Conservation (phyloP, 208 protist species). For the Leishmania tarentolae region DNA sequence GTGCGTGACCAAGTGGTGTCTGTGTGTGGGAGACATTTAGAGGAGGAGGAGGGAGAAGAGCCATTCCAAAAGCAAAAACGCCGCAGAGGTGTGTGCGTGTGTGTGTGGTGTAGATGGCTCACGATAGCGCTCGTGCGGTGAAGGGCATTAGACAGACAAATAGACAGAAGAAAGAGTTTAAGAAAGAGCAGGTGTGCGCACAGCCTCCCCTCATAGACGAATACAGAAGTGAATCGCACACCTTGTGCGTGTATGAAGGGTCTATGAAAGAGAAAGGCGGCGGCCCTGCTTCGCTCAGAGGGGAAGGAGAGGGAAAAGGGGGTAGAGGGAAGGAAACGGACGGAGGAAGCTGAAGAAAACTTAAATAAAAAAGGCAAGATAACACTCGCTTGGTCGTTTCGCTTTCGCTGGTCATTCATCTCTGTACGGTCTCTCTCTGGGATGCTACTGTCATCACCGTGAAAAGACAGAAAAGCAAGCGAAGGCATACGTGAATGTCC, state of each 20-base stretch:
- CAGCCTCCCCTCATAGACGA: not conserved
- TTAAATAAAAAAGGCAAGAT: not conserved
- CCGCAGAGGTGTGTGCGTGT: too few species aligned
- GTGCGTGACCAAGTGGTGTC: not conserved
- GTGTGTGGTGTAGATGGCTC: not conserved
- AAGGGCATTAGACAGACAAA: not conserved
- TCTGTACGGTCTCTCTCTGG: not conserved
- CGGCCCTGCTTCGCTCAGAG: not conserved
- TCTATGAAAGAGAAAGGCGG: not conserved
- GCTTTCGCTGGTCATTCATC: not conserved
- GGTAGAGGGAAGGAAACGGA: not conserved
- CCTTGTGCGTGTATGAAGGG: not conserved
- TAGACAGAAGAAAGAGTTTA: not conserved
- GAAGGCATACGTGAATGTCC: not conserved
- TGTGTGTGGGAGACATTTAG: not conserved
- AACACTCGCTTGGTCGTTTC: not conserved
- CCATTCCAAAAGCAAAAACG: not conserved
- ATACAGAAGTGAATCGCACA: not conserved
- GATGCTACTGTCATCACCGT: not conserved
- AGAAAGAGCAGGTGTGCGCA: not conserved
- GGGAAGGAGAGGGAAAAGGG: conserved; percentile 18
- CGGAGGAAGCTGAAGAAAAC: not conserved
- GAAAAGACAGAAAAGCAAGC: not conserved
- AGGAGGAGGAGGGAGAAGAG: not conserved
- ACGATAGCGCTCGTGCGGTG: not conserved